phyloP scores from a whole-genome alignment of 768 basidiomycete species.

The Leccinum imitatum region DNA sequence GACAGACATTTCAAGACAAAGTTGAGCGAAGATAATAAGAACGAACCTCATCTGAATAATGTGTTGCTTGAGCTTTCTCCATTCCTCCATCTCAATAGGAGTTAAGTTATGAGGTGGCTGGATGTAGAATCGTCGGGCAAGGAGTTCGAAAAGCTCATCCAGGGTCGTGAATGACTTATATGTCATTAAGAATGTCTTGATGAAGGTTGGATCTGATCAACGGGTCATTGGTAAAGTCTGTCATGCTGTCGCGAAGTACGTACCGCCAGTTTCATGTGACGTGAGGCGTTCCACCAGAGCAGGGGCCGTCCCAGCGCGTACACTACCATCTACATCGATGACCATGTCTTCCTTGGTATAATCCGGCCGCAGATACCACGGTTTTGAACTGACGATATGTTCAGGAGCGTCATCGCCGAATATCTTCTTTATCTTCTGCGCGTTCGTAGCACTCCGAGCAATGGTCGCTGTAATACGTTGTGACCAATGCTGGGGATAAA shows the following conservation, averaged over 20 bases:
- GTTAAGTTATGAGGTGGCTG: constrained; percentile 68
- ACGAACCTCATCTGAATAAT: constrained; percentile 83
- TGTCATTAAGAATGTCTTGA: constrained; percentile 90
- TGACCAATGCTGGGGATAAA: constrained; percentile 1
- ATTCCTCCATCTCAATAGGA: constrained; percentile 64
- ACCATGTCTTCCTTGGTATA: constrained; percentile 79
- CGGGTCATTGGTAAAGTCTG: constrained; percentile 3
- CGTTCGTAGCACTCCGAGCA: constrained; percentile 29
- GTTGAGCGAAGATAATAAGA: background rate
- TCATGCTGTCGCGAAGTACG: constrained; percentile 24
- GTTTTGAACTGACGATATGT: constrained; percentile 47
- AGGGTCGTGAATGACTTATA: constrained; percentile 92
- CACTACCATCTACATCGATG: constrained; percentile 79
- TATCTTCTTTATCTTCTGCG: constrained; percentile 48
- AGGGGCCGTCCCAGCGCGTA: constrained; percentile 82
- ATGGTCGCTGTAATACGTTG: constrained; percentile 19
- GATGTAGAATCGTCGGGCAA: constrained; percentile 79
- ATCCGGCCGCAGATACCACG: constrained; percentile 86
- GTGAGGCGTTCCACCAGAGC: constrained; percentile 90
- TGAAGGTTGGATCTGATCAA: constrained; percentile 68
- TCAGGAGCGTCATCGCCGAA: constrained; percentile 40
- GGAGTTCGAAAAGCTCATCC: constrained; percentile 77
- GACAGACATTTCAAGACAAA: constrained; percentile 3
- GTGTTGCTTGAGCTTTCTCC: constrained; percentile 84
- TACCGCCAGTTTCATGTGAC: constrained; percentile 84